Evolutionary conservation across 2,329 filamentous ascomycete genomes (phyloP), one percentile per base, ranked within the genome.

Genomic region (Aphanocladium album): DNA sequence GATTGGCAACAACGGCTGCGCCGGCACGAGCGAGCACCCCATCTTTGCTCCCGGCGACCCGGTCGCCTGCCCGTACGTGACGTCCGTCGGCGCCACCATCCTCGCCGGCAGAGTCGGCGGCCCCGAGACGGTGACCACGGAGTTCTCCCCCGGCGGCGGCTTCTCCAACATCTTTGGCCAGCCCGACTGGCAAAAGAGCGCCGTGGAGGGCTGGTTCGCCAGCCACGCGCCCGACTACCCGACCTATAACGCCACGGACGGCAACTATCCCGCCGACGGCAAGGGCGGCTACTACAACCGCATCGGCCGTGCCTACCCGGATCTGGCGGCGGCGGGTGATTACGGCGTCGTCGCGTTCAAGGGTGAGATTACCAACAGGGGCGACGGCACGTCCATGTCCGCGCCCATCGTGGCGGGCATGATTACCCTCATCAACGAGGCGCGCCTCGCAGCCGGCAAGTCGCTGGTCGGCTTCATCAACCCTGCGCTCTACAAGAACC

Each of bases 1-100:
- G 2, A 74, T 70, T 7, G 19, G 67, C 64, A 50, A 60, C 64
- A 46, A 60, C 64, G 62, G 60, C 2, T 35, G 37, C 23, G 11
- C 11, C 14, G 61, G 62, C 23, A 25, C 62, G 62, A 65, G 60
- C 7, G n/a, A 54, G 17, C 41, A 39, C 17, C 16, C 45, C 62
- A 57, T 67, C 35, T 67, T 72, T 60, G 71, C 66, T 21, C 77
- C 67, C 76, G 77, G 65, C 64, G 70, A 1, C 68, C 71, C 35
- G 74, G 77, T 3, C 62, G 61, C 7, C 79, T 81, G 65, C 76
- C 62, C 80, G 77, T 4, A 77, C 67, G 69, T 83, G 25, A 80
- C 77, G 0, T 72, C 77, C 6, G 79, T 83, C 5, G 80, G 80
- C 47, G 80, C 79, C 17, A 83, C 80, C 0, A 73, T 79, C 67